Evolutionary conservation across 306 rosid species (phyloP), one percentile per base, ranked within the genome.

Genomic region (Neltuma alba): DNA sequence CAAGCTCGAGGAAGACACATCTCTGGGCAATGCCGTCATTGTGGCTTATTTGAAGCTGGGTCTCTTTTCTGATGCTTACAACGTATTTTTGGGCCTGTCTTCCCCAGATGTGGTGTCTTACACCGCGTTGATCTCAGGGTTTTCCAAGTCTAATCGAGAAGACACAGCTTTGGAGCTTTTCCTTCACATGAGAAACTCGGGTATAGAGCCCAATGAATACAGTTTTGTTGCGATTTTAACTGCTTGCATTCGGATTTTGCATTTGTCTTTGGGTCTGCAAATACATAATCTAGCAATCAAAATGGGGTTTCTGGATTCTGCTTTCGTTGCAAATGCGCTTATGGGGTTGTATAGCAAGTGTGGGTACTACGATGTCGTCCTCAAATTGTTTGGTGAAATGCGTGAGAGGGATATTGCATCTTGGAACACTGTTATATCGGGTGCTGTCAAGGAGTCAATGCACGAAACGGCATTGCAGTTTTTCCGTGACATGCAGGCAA

Each of bases 151-250:
- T 21, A 79, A 60, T 36, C 85, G 85, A 11, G 87, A 80, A 81
- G 82, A 16, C 18, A 83, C 89, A n/a, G 95, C 99, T 0, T 52
- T 89, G 36, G 81, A 78, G 70, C 89, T 91, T 57, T 94, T 92
- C 88, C 79, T 81, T 28, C 86, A 71, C 79, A 88, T 94, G 98
- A 84, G 82, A 73, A 65, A n/a, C 31, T 80, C 86, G 9, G 85
- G 84, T 36, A 41, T 94, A 77, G 76, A 31, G 80, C 98, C 97
- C 34, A 92, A 94, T 10, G 86, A 78, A 61, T 92, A 89, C 81
- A 83, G 90, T 20, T 89, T 82, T 66, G 98, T 94, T n/a, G 94
- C 97, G 1, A 81, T 92, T 75, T 89, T 94, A 65, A 83, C 97
- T 38, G 89, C 96, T 67, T 94, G 93, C 63, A 73, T 82, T 44